Conservation (phyloP, 1,139 yeast genomes). For the Suhomyces taliae region DNA sequence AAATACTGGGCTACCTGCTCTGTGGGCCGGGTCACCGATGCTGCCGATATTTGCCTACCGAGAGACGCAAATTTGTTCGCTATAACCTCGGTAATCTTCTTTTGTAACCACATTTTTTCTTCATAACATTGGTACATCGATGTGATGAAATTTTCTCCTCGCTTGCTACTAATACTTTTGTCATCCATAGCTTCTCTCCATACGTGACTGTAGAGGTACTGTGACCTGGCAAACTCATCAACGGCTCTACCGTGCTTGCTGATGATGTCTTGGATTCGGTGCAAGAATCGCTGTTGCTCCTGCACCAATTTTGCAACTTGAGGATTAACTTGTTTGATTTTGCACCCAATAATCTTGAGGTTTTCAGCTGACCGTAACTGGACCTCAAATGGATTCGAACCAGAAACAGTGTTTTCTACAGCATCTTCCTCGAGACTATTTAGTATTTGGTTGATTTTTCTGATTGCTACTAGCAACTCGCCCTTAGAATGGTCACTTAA, state of each 20-base stretch:
- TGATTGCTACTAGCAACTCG: not conserved
- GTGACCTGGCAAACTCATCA: slow-evolving; percentile 14
- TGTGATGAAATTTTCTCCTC: slow-evolving; percentile 10
- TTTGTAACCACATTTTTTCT: slow-evolving; percentile 16
- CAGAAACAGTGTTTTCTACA: too few relatives aligned
- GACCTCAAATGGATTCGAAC: not conserved
- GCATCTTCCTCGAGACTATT: not conserved
- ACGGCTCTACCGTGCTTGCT: not conserved
- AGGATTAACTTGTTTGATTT: not conserved
- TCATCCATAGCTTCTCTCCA: slow-evolving; percentile 19
- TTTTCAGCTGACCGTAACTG: slow-evolving; percentile 2
- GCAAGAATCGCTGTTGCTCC: not conserved
- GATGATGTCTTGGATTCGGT: not conserved
- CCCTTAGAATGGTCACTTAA: not conserved
- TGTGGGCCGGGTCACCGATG: not conserved
- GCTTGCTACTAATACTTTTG: slow-evolving; percentile 5
- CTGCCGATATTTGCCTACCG: too few relatives aligned
- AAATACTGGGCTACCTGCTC: not conserved
- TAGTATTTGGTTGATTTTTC: slow-evolving; percentile 1
- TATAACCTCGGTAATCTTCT: slow-evolving; percentile 1
- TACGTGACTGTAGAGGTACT: slow-evolving; percentile 15
- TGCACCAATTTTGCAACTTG: not conserved
- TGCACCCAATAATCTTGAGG: slow-evolving; percentile 4
- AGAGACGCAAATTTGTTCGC: too few relatives aligned
- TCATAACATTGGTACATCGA: slow-evolving; percentile 21